These are phyloP conservation scores for Porphyrellus cyaneotinctus DNA, from an alignment of 768 basidiomycete genomes.

Conservation along the genomic window DNA sequence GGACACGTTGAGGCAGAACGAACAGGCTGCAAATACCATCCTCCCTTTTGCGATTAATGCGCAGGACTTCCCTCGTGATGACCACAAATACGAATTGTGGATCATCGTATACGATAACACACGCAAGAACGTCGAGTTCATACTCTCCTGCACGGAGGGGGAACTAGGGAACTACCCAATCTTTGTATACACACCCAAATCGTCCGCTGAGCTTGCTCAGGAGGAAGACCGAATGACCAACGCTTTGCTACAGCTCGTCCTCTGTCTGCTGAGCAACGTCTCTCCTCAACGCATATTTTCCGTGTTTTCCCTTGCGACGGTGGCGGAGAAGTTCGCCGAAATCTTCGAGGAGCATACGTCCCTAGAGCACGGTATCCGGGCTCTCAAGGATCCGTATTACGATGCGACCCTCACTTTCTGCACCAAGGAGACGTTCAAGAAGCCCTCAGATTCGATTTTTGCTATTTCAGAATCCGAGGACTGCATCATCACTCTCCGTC, in stretches of 20 bases:
- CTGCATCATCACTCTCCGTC: slow-evolving; percentile 28
- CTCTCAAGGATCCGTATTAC: slow-evolving; percentile 49
- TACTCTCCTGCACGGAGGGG: slow-evolving; percentile 58
- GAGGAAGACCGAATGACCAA: slow-evolving; percentile 26
- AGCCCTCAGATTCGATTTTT: not conserved
- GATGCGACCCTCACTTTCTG: slow-evolving; percentile 55
- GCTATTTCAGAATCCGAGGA: slow-evolving; percentile 9
- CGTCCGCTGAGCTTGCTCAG: slow-evolving; percentile 33
- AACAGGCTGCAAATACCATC: slow-evolving; percentile 38
- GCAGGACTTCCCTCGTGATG: slow-evolving; percentile 1
- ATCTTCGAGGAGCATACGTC: slow-evolving; percentile 39
- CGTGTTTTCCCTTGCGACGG: slow-evolving; percentile 51
- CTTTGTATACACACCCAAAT: slow-evolving; percentile 54
- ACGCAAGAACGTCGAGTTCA: slow-evolving; percentile 28
- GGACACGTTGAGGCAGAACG: slow-evolving; percentile 25
- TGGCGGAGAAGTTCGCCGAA: slow-evolving; percentile 44
- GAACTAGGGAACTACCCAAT: slow-evolving; percentile 58
- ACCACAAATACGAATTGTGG: slow-evolving; percentile 26
- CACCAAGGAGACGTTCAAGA: slow-evolving; percentile 40
- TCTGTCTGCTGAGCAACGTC: slow-evolving; percentile 35
- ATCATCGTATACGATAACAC: slow-evolving; percentile 24
- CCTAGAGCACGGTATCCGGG: slow-evolving; percentile 19
- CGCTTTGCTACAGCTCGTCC: slow-evolving; percentile 42
- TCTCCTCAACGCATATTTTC: slow-evolving; percentile 52
- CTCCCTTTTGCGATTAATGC: slow-evolving; percentile 37